Percentiles rank a stretch among this genome's conserved stretches.
Evolutionary conservation across 495 filamentous ascomycete genomes (phyloP).

Genomic region (Hypoxylon crocopeplum): DNA sequence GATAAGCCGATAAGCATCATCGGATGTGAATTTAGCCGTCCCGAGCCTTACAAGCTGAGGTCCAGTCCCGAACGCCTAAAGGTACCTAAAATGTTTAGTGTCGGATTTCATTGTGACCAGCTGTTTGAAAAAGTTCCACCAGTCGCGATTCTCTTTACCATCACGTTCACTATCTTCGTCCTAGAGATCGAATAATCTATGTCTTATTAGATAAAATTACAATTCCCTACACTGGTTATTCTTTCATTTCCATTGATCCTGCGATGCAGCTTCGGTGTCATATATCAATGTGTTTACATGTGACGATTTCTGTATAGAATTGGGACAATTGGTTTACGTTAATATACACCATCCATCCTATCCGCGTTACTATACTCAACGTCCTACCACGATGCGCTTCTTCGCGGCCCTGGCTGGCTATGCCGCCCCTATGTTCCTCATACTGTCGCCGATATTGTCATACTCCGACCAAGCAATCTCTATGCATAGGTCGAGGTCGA

Average conservation of each 20-base stretch:
- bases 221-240: too few species aligned
- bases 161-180: slow-evolving; percentile 4
- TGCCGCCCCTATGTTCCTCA: slow-evolving; percentile 66
- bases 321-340: slow-evolving; percentile 5
- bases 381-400: slow-evolving; percentile 46
- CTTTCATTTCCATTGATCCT: not conserved
- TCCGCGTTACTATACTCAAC: slow-evolving; percentile 9
- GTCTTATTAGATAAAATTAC: too few species aligned
- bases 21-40: slow-evolving; percentile 22
- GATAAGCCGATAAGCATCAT: slow-evolving; percentile 25
- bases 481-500: slow-evolving; percentile 81
- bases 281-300: not conserved
- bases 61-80: too few species aligned
- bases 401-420: slow-evolving; percentile 53
- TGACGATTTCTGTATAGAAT: slow-evolving; percentile 3
- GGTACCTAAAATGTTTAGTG: too few species aligned
- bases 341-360: not conserved
- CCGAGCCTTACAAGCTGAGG: too few species aligned
- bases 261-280: not conserved
- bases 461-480: slow-evolving; percentile 92
- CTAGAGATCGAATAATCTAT: too few species aligned
- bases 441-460: slow-evolving; percentile 83
- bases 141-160: slow-evolving; percentile 18
- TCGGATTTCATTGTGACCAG: too few species aligned
- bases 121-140: slow-evolving; percentile 31